Conservation (phyloP, 179 eudicot species). For the Drosera spatulata region DNA sequence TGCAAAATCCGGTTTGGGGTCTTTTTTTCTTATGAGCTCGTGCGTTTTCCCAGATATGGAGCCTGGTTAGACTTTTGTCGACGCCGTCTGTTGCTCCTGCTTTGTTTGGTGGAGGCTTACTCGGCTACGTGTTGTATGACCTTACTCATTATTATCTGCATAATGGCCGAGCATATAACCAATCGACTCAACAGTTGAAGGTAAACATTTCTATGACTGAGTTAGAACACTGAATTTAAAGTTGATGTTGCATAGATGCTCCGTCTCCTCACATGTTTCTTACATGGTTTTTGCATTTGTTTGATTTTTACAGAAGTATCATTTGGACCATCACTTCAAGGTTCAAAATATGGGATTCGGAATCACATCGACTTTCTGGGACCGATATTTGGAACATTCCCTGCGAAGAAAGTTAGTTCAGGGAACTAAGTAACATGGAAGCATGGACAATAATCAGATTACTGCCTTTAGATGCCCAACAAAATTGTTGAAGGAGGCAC, state of each 20-base stretch:
- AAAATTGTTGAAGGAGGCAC: too few species aligned
- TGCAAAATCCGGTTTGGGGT: too few species aligned
- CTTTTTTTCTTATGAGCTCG: background rate
- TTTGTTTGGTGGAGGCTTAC: constrained; percentile 62
- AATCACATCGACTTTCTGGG: too few species aligned
- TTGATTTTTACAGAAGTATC: constrained; percentile 39
- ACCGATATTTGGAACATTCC: too few species aligned
- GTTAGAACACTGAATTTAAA: too few species aligned
- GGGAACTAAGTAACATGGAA: too few species aligned
- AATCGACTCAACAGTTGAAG: constrained; percentile 32
- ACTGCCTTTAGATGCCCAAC: too few species aligned
- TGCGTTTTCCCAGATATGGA: constrained; percentile 47
- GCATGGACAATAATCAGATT: too few species aligned
- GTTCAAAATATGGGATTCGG: too few species aligned
- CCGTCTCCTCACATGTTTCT: too few species aligned
- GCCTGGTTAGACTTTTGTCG: constrained; percentile 24
- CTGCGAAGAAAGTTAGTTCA: too few species aligned
- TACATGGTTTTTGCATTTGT: background rate
- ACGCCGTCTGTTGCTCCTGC: constrained; percentile 39
- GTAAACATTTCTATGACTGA: constrained; percentile 18
- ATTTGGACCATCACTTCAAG: constrained; percentile 69
- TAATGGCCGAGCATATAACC: constrained; percentile 51
- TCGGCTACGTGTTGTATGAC: constrained; percentile 89
- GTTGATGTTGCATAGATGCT: too few species aligned
- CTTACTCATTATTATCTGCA: constrained; percentile 92